phyloP scores from a whole-genome alignment of 2,329 filamentous ascomycete species.

The Cyclaneusma minus region DNA sequence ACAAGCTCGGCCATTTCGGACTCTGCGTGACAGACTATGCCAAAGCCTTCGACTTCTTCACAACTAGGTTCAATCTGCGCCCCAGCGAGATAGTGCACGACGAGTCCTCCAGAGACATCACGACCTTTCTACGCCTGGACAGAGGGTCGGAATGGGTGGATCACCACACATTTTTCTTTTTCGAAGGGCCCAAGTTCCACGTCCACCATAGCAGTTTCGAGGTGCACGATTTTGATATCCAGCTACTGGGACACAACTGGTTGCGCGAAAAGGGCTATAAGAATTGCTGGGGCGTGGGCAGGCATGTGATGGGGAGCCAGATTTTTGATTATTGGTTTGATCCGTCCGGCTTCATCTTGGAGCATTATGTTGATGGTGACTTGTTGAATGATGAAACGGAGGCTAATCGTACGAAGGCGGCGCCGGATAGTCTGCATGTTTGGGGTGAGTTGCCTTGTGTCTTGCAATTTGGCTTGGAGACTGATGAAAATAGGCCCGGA shows the following conservation, averaged over 20 bases:
- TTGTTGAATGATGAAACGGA: constrained; percentile 39
- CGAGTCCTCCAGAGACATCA: constrained; percentile 19
- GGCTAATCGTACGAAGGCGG: constrained; percentile 22
- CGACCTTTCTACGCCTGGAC: constrained; percentile 38
- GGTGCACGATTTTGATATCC: constrained; percentile 56
- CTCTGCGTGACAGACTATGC: constrained; percentile 35
- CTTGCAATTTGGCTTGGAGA: neutral
- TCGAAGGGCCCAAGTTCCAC: constrained; percentile 14
- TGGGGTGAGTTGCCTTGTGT: constrained; percentile 19
- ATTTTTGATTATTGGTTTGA: constrained; percentile 62
- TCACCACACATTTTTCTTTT: constrained; percentile 40
- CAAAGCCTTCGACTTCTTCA: constrained; percentile 32
- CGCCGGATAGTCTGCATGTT: constrained; percentile 22
- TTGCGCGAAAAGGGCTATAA: constrained; percentile 44
- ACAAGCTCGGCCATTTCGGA: constrained; percentile 40
- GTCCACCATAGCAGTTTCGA: constrained; percentile 53
- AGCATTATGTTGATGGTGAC: constrained; percentile 60
- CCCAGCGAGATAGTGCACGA: constrained; percentile 25
- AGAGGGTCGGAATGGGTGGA: constrained; percentile 31
- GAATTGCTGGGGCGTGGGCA: constrained; percentile 54
- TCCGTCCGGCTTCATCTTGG: constrained; percentile 44
- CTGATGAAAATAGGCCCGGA: constrained; percentile 10
- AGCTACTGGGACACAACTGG: constrained; percentile 57
- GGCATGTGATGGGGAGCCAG: constrained; percentile 55
- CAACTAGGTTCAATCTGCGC: constrained; percentile 32